These are phyloP conservation scores for Ricinus communis DNA, from an alignment of 345 rosid genomes.

Conservation along the genomic window DNA sequence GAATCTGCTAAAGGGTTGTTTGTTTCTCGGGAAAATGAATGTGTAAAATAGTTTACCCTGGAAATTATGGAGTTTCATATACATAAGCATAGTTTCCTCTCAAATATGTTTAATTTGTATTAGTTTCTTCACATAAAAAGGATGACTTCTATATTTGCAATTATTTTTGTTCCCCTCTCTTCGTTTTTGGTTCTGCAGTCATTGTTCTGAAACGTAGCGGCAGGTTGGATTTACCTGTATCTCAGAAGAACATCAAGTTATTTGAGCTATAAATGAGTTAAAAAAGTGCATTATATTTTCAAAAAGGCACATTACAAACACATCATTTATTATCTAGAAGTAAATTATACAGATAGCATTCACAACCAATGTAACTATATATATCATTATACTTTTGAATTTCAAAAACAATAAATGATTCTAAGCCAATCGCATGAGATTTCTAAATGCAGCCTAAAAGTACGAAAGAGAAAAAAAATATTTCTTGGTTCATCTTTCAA, in stretches of 20 bases:
- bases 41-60: background rate
- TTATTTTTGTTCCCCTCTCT: too few relatives aligned
- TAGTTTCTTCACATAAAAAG: too few relatives aligned
- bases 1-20: conserved; percentile 21
- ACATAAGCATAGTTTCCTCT: background rate
- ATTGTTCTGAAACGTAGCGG: too few relatives aligned
- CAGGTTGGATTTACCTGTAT: too few relatives aligned
- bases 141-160: too few relatives aligned
- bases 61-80: background rate
- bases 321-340: background rate
- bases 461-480: background rate
- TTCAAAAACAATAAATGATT: background rate
- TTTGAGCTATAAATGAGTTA: background rate
- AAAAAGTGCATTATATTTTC: too few relatives aligned
- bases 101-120: background rate
- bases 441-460: background rate
- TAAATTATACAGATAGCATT: background rate
- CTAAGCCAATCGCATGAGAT: background rate
- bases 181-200: too few relatives aligned
- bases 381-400: background rate
- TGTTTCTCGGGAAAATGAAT: conserved; percentile 17
- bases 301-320: too few relatives aligned
- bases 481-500: conserved; percentile 51
- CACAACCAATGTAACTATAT: background rate
- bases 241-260: background rate